Base-by-base conservation (phyloP, 768 basidiomycete species). In the Nevesoporus exiguus region DNA sequence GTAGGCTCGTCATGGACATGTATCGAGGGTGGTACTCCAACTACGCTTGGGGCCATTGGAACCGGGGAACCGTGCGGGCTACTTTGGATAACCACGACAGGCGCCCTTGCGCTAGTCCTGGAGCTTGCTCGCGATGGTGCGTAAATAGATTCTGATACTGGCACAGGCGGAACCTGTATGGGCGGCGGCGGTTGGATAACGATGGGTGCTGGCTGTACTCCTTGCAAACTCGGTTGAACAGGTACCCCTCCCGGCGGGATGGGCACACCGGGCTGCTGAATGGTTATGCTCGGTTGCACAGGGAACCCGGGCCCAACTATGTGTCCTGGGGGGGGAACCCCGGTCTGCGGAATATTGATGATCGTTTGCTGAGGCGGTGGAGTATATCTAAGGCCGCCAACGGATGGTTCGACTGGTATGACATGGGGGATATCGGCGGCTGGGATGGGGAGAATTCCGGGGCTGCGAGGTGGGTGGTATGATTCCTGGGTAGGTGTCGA, bases 401-500 rank as follows among this genome's bases (percentile, higher is more conserved):
- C n/a, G 2, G 57, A 60, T 43, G 41, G 52, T 2, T 47, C 41
- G 11, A 67, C 40, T 1, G 60, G 63, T 27, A 60, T 30, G 15
- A 69, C 58, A 36, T 56, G n/a, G 11, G 64, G 61, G 8, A 57
- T 27, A n/a, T 41, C 61, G 2, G 48, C 51, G 5, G 1, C 13
- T 41, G 41, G 64, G n/a, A 68, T 14, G 21, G 54, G 63, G 1
- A 55, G 11, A 15, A 40, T 46, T 37, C 47, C 54, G 7, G 64
- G 63, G 50, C 61, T 60, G 27, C 2, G 30, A 11, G 56, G 60
- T 34, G 41, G 67, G 1, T 52, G 49, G 25, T 43, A 59, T 17
- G 67, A 55, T n/a, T 51, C 56, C 22, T 70, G 66, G 10, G 66
- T 69, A 7, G 63, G 52, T 14, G 67, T 69, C 30, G 68, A 70